Base-by-base conservation (phyloP, 345 rosid species). In the Trapa incisa region DNA sequence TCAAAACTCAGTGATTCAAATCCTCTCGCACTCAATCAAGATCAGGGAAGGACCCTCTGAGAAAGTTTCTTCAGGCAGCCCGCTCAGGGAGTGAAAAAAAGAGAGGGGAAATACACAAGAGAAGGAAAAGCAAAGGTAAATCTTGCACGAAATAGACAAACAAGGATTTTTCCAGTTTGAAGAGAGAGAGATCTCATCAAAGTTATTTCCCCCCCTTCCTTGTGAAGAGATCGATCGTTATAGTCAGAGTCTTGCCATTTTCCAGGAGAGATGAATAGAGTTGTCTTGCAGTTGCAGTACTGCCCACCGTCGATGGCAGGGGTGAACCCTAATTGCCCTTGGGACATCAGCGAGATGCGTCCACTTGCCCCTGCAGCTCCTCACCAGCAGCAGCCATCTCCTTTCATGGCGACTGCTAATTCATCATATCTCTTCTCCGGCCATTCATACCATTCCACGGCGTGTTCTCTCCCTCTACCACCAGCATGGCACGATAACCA, bases 271-370 rank as follows among this genome's bases (percentile, higher is more conserved):
- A 91, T 88, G 96, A 86, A 91, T 74, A 74, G 86, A 79, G 87
- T 87, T 38, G 86, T 80, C 52, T 33, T 65, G 67, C 65, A 62
- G 64, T 73, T 88, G 80, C 87, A 88, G 77, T 84, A 83, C 74
- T 88, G 93, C 58, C 85, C 91, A 11, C 48, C 48, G 73, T 87
- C 85, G 81, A 73, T 91, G 81, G 84, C 85, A 84, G 77, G 91
- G 70, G 93, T 88, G 72, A 91, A 84, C 91, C 89, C 89, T 82
- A 91, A 77, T 70, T 85, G 85, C 89, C 67, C 67, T n/a, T 88
- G 93, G 93, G 85, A 78, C 78, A 84, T 79, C 72, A 86, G 78
- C 79, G 82, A 71, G 83, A 29, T 36, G 39, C 14, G 45, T 71
- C 58, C 45, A 12, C 65, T 53, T 53, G 63, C 57, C 5, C 65